Percentiles rank a stretch among this genome's conserved stretches.
These are phyloP conservation scores for Otatea glauca DNA, from an alignment of 176 grass and related monocot genomes.

Conservation along the genomic window DNA sequence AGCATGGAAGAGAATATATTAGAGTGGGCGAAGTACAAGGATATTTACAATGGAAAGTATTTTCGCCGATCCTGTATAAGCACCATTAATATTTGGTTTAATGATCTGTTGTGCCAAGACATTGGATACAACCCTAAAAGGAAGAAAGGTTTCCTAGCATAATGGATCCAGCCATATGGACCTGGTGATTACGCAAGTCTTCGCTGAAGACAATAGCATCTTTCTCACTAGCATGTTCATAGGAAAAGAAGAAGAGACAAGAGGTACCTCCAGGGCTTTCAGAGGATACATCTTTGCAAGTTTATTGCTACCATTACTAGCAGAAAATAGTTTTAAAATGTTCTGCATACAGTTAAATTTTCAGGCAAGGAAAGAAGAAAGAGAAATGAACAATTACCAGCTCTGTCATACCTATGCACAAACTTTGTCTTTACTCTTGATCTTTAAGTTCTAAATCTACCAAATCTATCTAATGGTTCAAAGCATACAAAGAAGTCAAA, in stretches of 20 bases:
- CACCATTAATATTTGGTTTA: conserved; percentile 76
- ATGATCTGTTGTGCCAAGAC: conserved; percentile 78
- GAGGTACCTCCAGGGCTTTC: conserved; percentile 10
- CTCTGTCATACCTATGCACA: neutral
- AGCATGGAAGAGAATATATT: conserved; percentile 71
- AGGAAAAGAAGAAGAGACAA: conserved; percentile 18
- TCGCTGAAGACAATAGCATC: conserved; percentile 37
- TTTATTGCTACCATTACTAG: neutral
- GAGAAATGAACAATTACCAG: conserved; percentile 10
- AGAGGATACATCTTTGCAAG: neutral
- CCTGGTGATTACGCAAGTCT: conserved; percentile 69
- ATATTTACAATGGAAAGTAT: conserved; percentile 54
- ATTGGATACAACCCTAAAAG: conserved; percentile 76
- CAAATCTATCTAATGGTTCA: neutral
- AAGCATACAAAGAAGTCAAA: conserved; percentile 17
- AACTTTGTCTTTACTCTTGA: neutral
- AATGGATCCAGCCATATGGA: conserved; percentile 79
- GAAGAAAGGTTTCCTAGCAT: conserved; percentile 71
- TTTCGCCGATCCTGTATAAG: conserved; percentile 71
- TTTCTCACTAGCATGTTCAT: neutral
- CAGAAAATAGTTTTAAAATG: neutral
- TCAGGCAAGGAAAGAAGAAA: neutral
- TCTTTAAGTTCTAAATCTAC: neutral
- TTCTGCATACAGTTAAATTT: neutral
- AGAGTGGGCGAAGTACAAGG: conserved; percentile 80